Evolutionary conservation across 2,329 filamentous ascomycete species (phyloP), one percentile per base, ranked within the genome.

Genomic region (Thelonectria rubi): DNA sequence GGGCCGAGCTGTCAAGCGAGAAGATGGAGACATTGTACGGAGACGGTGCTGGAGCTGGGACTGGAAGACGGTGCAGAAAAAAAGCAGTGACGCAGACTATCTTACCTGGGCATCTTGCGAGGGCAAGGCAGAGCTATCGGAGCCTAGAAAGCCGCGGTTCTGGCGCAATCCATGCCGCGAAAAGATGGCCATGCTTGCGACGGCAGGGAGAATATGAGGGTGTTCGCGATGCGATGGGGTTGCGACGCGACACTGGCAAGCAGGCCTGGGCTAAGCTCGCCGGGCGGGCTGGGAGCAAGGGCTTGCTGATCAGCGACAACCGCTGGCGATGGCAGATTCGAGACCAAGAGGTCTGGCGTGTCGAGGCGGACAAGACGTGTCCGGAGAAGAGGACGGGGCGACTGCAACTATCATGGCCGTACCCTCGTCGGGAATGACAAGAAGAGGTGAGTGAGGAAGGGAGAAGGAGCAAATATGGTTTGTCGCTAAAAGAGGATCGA

Each of bases 111-210:
- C 74, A 74, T 84, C 82, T 66, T 81, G 78, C 4, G 80, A 70
- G n/a, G 81, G 70, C 42, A 85, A 72, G n/a, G 80, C 82, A 63
- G 81, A 82, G 72, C 80, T 84, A 69, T 84, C 80, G 40, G 76
- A 75, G 63, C 82, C 82, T 47, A 84, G 73, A 63, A 83, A 84
- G 42, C 82, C 82, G 60, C 82, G 80, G 62, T 84, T 85, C 49
- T 74, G 76, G 60, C 71, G 73, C 60, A 73, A 60, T 15, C 70
- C 65, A 54, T 72, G 64, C 53, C 62, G 66, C 47, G 72, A 69
- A 56, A 75, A 69, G 50, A 71, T 64, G 59, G 71, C 67, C 75
- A 77, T 77, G 60, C 63, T 65, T 60, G 64, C 52, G 61, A 65
- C 52, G 43, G 64, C 26, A 43, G 58, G 43, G 55, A 51, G 45